A percentile compares a stretch with the other conserved stretches of the same genome.
Conservation (phyloP, 495 filamentous ascomycete genomes). For the Penicillium pulvis region DNA sequence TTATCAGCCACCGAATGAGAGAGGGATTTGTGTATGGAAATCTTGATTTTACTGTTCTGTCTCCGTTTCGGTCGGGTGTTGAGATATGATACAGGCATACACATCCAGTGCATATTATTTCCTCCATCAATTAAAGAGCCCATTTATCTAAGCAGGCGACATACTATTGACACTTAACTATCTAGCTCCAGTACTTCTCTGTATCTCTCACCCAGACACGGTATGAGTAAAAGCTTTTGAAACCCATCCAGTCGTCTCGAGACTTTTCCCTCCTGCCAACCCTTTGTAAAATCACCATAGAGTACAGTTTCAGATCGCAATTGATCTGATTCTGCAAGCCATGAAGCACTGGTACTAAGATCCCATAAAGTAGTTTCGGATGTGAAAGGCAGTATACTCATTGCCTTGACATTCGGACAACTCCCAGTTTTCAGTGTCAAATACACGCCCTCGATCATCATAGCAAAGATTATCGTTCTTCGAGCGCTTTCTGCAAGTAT, state of each 20-base stretch:
- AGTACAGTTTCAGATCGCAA: slow-evolving; percentile 6
- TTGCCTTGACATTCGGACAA: slow-evolving; percentile 4
- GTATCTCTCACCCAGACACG: slow-evolving; percentile 16
- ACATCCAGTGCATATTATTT: too few relatives aligned
- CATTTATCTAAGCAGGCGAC: too few relatives aligned
- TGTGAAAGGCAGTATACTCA: slow-evolving; percentile 18
- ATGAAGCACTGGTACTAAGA: slow-evolving; percentile 2
- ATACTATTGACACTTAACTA: too few relatives aligned
- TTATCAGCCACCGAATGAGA: too few relatives aligned
- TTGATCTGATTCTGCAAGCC: neutral
- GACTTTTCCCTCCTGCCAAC: slow-evolving; percentile 13
- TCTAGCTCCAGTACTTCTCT: neutral
- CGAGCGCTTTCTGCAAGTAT: slow-evolving; percentile 16
- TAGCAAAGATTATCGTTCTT: slow-evolving; percentile 10
- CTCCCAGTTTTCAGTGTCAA: slow-evolving; percentile 6
- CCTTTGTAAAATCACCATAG: slow-evolving; percentile 15
- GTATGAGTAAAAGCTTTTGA: slow-evolving; percentile 12
- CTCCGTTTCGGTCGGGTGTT: too few relatives aligned
- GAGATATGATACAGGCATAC: too few relatives aligned
- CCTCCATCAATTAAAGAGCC: too few relatives aligned
- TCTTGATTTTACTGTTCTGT: too few relatives aligned
- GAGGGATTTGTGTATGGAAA: too few relatives aligned
- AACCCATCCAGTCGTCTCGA: slow-evolving; percentile 4
- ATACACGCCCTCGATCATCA: slow-evolving; percentile 10
- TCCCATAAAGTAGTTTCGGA: slow-evolving; percentile 3